Evolutionary conservation across 306 rosid genomes (phyloP), one percentile per base, ranked within the genome.

Genomic region (Rosa multiflora): DNA sequence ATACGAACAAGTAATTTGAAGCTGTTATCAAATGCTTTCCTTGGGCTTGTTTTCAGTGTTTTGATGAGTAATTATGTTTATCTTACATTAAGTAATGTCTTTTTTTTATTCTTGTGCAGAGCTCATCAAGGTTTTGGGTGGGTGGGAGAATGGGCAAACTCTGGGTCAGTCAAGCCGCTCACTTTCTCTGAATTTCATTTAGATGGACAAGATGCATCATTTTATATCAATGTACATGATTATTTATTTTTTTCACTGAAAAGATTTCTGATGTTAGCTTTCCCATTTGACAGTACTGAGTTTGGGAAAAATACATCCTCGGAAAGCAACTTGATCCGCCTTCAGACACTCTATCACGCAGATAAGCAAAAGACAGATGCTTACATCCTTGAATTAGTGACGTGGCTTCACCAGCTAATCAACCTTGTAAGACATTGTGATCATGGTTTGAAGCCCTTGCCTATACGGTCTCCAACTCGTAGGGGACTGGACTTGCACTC

Each of bases 141-240:
- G 91, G 88, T 93, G 76, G 99, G 97, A 23, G 98, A 96, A 86
- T 96, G 99, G 99, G 99, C 99, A 67, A 89, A 85, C 32, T 85
- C 90, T 66, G 82, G 98, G 99, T 95, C 66, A 74, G 97, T 81
- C 44, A 51, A 61, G 64, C 32, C 52, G 42, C 49, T 71, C 48
- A 9, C 59, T 5, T 26, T 61, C 9, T 18, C 26, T 52, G 17
- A 21, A 21, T 49, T 9, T 47, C 6, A 7, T 52, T 40, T 46
- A 8, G 46, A 5, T 46, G 70, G 21, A 76, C 61, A 35, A 55
- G 51, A 70, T 51, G 5, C 77, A 43, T 66, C 62, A 13, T 63
- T 3, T 63, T 32, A 18, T 4, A 29, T 74, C 21, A 14, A 17
- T 49, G 42, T 23, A 29, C 26, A 47, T 26, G 21, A 7, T 15